A percentile compares a stretch with the other conserved stretches of the same genome.
Conservation (phyloP, 2,329 filamentous ascomycete species). For the Fusarium ramigenum region DNA sequence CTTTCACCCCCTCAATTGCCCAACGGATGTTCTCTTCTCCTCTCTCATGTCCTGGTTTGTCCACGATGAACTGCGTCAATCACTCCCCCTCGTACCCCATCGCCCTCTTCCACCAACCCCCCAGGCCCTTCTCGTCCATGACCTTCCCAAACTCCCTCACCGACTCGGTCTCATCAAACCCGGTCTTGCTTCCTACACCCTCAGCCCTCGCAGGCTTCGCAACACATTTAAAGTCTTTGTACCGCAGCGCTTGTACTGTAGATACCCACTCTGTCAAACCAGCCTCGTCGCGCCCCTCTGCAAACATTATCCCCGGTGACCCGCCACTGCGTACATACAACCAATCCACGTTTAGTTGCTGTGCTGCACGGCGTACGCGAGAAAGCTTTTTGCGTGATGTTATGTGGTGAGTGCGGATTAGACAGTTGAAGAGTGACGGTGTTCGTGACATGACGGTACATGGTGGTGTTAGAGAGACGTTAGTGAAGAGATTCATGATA, state of each 20-base stretch:
- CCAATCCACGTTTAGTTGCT: constrained; percentile 64
- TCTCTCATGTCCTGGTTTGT: background rate
- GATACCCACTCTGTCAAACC: constrained; percentile 71
- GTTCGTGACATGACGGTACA: constrained; percentile 31
- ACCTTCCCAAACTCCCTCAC: constrained; percentile 70
- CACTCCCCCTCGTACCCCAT: constrained; percentile 64
- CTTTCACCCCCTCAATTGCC: background rate
- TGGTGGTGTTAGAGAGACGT: background rate
- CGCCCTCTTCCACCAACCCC: constrained; percentile 72
- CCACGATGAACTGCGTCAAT: background rate
- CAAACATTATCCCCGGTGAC: constrained; percentile 82
- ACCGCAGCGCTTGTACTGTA: constrained; percentile 70
- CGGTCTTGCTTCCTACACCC: constrained; percentile 17
- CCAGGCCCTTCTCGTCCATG: constrained; percentile 69
- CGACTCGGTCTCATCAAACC: constrained; percentile 66
- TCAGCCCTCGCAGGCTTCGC: constrained; percentile 48
- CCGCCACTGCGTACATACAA: constrained; percentile 74
- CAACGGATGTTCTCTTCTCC: background rate
- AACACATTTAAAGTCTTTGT: constrained; percentile 77
- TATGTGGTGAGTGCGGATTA: constrained; percentile 84
- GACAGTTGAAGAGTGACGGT: constrained; percentile 39
- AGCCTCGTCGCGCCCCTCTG: constrained; percentile 65
- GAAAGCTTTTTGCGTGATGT: constrained; percentile 78
- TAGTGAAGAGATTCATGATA: background rate
- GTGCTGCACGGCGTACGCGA: constrained; percentile 69